Evolutionary conservation across 2,329 filamentous ascomycete species (phyloP).

Genomic region (Phoma herbarum): DNA sequence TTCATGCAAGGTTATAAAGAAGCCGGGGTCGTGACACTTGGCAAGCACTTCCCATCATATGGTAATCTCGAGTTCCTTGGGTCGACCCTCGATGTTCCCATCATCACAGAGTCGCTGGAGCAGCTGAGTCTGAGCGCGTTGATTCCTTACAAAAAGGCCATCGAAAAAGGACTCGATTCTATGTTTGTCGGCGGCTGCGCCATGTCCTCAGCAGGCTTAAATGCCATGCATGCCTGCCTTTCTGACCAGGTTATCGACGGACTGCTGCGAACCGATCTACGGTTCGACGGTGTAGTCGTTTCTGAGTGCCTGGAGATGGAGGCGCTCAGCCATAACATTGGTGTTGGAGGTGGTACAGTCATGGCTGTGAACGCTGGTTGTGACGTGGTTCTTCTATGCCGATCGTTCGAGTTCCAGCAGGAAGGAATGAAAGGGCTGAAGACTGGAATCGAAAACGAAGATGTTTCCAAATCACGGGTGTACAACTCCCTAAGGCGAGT

Average conservation of each 20-base stretch:
- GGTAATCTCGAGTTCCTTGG: constrained; percentile 94
- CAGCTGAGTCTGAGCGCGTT: constrained; percentile 91
- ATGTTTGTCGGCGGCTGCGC: constrained; percentile 97
- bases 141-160: constrained; percentile 90
- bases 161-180: constrained; percentile 83
- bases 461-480: constrained; percentile 82
- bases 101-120: constrained; percentile 93
- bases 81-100: constrained; percentile 89
- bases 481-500: constrained; percentile 82
- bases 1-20: constrained; percentile 93
- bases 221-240: constrained; percentile 93
- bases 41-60: constrained; percentile 96
- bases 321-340: constrained; percentile 91
- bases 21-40: constrained; percentile 86
- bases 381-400: constrained; percentile 87
- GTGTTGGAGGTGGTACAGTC: constrained; percentile 94
- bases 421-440: constrained; percentile 92
- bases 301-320: constrained; percentile 98
- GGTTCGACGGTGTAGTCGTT: constrained; percentile 90
- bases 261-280: constrained; percentile 83
- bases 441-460: constrained; percentile 87
- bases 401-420: constrained; percentile 86
- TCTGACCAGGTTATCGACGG: constrained; percentile 94
- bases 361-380: constrained; percentile 98
- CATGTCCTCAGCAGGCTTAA: constrained; percentile 89